phyloP scores from a whole-genome alignment of 2,329 filamentous ascomycete genomes.

The Colletotrichum filicis region DNA sequence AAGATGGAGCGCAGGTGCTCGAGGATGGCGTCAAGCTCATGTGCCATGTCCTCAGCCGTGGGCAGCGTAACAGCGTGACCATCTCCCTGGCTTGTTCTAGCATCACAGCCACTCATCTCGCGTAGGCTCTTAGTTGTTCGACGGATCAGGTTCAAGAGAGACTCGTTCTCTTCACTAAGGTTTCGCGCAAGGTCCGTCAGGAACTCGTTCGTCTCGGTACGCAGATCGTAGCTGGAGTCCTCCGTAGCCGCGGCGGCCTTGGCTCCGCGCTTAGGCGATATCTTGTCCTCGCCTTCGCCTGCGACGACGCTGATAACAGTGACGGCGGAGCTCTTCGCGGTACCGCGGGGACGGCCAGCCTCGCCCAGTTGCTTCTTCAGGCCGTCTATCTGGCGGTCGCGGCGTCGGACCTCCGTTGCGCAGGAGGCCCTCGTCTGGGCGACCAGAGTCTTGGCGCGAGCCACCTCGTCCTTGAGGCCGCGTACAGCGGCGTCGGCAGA shows the following conservation, averaged over 20 bases:
- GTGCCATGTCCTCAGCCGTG: slow-evolving; percentile 72
- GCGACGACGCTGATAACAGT: slow-evolving; percentile 68
- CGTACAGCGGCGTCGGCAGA: slow-evolving; percentile 79
- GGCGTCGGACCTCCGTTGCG: slow-evolving; percentile 89
- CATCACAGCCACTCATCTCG: slow-evolving; percentile 71
- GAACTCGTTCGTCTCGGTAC: slow-evolving; percentile 91
- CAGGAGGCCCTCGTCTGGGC: slow-evolving; percentile 88
- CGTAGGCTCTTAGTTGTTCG: slow-evolving; percentile 78
- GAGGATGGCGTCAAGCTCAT: slow-evolving; percentile 80
- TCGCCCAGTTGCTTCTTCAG: slow-evolving; percentile 89
- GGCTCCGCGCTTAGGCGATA: slow-evolving; percentile 41
- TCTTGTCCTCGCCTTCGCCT: slow-evolving; percentile 61
- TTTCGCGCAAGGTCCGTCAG: slow-evolving; percentile 85
- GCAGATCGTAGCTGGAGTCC: slow-evolving; percentile 74
- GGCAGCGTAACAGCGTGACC: slow-evolving; percentile 45
- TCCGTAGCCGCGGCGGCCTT: slow-evolving; percentile 44
- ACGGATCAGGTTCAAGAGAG: slow-evolving; percentile 76
- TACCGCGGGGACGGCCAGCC: slow-evolving; percentile 70
- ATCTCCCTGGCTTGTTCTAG: slow-evolving; percentile 39
- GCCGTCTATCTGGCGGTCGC: slow-evolving; percentile 88
- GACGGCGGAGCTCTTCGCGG: slow-evolving; percentile 63
- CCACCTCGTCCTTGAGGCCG: slow-evolving; percentile 85
- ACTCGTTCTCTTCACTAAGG: slow-evolving; percentile 92
- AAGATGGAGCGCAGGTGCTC: slow-evolving; percentile 85
- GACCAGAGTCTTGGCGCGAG: slow-evolving; percentile 80